Conservation (phyloP, 768 basidiomycete genomes). For the Tremella fuciformis region DNA sequence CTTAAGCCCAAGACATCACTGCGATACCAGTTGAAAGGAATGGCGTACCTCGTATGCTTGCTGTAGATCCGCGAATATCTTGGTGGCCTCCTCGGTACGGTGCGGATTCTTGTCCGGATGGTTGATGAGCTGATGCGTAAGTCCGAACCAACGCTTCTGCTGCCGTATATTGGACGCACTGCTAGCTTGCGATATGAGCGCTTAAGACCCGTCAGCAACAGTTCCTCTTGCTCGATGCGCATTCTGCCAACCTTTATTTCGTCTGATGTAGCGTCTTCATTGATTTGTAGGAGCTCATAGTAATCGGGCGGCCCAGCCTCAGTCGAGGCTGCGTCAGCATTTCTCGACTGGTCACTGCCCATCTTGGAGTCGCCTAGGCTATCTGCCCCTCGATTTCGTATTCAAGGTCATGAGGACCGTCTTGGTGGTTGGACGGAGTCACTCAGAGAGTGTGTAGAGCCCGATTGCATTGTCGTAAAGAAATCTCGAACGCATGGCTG, state of each 20-base stretch:
- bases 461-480: no score
- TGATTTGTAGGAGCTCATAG: slow-evolving; percentile 75
- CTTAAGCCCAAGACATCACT: slow-evolving; percentile 3
- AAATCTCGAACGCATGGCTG: no score
- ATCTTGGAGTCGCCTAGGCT: slow-evolving; percentile 9
- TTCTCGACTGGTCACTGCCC: slow-evolving; percentile 44
- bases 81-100: slow-evolving; percentile 78
- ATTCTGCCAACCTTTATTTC: slow-evolving; percentile 67
- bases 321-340: neutral
- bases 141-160: neutral
- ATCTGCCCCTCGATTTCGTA: no score
- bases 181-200: slow-evolving; percentile 80
- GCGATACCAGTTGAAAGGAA: neutral
- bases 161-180: slow-evolving; percentile 56
- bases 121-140: slow-evolving; percentile 38
- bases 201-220: slow-evolving; percentile 53
- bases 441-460: no score
- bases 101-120: slow-evolving; percentile 66
- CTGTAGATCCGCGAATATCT: slow-evolving; percentile 80
- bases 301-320: slow-evolving; percentile 58
- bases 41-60: slow-evolving; percentile 85
- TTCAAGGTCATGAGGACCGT: no score
- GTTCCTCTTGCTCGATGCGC: neutral
- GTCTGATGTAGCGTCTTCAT: slow-evolving; percentile 75
- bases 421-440: no score